Conservation (phyloP, 2,329 filamentous ascomycete species). For the Fusarium torulosum region DNA sequence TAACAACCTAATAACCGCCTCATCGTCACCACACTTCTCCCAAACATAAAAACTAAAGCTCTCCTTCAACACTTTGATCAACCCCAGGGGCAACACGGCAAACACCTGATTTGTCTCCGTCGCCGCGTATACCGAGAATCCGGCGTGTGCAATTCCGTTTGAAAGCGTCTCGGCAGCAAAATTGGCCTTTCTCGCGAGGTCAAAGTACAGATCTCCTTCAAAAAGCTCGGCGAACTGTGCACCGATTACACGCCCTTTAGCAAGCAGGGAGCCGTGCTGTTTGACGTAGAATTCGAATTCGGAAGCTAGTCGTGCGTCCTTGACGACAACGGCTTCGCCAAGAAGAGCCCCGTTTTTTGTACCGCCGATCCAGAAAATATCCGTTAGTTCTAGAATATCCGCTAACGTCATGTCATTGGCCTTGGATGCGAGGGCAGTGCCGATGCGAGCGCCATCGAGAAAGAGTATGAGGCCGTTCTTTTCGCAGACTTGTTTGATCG, state of each 20-base stretch:
- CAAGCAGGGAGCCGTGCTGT: slow-evolving; percentile 63
- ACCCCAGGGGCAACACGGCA: slow-evolving; percentile 55
- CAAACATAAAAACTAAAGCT: slow-evolving; percentile 62
- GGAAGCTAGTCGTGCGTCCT: slow-evolving; percentile 55
- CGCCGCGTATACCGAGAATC: slow-evolving; percentile 57
- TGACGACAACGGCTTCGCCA: slow-evolving; percentile 64
- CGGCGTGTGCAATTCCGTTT: slow-evolving; percentile 56
- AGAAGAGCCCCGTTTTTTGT: slow-evolving; percentile 65
- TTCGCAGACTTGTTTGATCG: slow-evolving; percentile 59
- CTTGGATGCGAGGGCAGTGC: slow-evolving; percentile 57
- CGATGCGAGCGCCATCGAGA: slow-evolving; percentile 63
- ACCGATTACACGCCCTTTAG: slow-evolving; percentile 63
- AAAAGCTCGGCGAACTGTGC: slow-evolving; percentile 65
- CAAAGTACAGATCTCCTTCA: slow-evolving; percentile 59
- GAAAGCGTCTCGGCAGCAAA: slow-evolving; percentile 59
- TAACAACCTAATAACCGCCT: slow-evolving; percentile 59
- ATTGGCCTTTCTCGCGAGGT: slow-evolving; percentile 61
- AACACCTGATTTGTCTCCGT: slow-evolving; percentile 67
- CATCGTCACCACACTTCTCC: slow-evolving; percentile 57
- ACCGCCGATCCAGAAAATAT: slow-evolving; percentile 68
- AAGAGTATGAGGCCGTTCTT: slow-evolving; percentile 58
- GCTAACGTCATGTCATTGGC: slow-evolving; percentile 58
- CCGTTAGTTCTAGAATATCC: slow-evolving; percentile 61
- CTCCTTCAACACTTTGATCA: slow-evolving; percentile 57
- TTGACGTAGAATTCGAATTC: slow-evolving; percentile 66